Evolutionary conservation across 2,329 filamentous ascomycete species (phyloP), one percentile per base, ranked within the genome.

Genomic region (Nemania sp.): DNA sequence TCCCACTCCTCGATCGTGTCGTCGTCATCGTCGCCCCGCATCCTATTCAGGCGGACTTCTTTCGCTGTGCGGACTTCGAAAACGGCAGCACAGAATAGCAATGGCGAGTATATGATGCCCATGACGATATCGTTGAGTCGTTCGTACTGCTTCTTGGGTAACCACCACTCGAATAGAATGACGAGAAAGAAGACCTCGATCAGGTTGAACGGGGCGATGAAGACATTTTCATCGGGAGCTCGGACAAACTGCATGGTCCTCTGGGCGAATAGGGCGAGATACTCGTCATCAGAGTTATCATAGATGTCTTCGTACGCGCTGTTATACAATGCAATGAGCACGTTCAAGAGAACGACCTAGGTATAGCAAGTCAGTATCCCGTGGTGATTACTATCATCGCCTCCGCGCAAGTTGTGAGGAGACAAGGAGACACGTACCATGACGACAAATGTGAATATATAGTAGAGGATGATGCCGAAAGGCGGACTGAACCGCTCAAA

Each of bases 181-280:
- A 90, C 84, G 2, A 97, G 83, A 62, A 85, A 80, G 63, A 97
- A 81, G 17, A 98, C 87, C 74, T 99, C 95, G 62, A 99, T 84
- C 2, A 99, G 82, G 74, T 99, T 99, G 77, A 99, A 90, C 0
- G 95, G 95, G 0, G 95, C 88, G 70, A 99, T 97, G 77, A 95
- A 99, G 57, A 99, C 95, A 68, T 99, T 99, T 75, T 99, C 95
- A 69, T 99, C 95, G 0, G 95, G 95, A 0, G 95, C 95, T 50
- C 95, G 91, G 17, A 98, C 91, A 71, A 97, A 99, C 71, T 96
- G 92, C 84, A 98, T 91, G 0, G 95, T 97, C 77, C 97, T 97
- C 68, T 96, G 90, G 0, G 91, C 85, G 76, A 97, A 97, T 3
- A 98, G 84, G 0, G 92, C 94, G 74, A 99, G 88, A 76, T 92